Conservation (phyloP, 2,329 filamentous ascomycete genomes). For the Trichoderma sp. region DNA sequence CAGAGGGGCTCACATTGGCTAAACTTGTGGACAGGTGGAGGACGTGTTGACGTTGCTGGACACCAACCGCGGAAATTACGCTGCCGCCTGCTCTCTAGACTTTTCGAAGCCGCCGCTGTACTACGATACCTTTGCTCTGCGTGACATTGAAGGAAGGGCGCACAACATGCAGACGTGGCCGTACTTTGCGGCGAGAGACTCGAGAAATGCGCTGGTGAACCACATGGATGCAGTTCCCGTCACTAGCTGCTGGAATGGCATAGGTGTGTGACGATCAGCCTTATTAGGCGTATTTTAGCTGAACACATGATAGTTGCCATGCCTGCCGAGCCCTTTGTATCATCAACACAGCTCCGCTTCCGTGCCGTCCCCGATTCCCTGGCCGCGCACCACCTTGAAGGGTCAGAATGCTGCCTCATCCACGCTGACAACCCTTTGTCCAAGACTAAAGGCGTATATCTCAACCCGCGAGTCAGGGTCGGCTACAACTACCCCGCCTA, state of each 20-base stretch:
- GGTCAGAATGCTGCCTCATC: slow-evolving; percentile 75
- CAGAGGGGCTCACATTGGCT: not conserved
- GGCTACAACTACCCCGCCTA: slow-evolving; percentile 58
- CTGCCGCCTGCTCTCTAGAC: slow-evolving; percentile 60
- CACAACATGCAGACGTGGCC: slow-evolving; percentile 56
- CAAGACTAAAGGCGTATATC: slow-evolving; percentile 53
- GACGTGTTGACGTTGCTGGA: slow-evolving; percentile 55
- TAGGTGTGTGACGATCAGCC: slow-evolving; percentile 30
- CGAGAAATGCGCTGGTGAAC: slow-evolving; percentile 51
- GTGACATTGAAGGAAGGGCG: slow-evolving; percentile 50
- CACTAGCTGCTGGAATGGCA: slow-evolving; percentile 46
- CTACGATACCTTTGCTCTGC: slow-evolving; percentile 62
- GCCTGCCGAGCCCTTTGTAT: slow-evolving; percentile 54
- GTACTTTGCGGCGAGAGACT: slow-evolving; percentile 51
- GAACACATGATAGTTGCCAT: slow-evolving; percentile 40
- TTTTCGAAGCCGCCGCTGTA: slow-evolving; percentile 52
- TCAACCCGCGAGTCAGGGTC: slow-evolving; percentile 68
- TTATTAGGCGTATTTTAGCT: not conserved
- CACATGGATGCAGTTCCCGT: slow-evolving; percentile 46
- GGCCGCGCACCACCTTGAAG: slow-evolving; percentile 62
- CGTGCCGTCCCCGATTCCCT: slow-evolving; percentile 62
- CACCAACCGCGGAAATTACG: slow-evolving; percentile 57
- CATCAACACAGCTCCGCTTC: slow-evolving; percentile 50
- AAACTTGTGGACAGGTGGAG: slow-evolving; percentile 39
- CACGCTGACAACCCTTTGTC: slow-evolving; percentile 66